Percentiles rank a stretch among this genome's conserved stretches.
Evolutionary conservation across 2,329 filamentous ascomycete species (phyloP).

Genomic region (Ophiostoma pallidulum): DNA sequence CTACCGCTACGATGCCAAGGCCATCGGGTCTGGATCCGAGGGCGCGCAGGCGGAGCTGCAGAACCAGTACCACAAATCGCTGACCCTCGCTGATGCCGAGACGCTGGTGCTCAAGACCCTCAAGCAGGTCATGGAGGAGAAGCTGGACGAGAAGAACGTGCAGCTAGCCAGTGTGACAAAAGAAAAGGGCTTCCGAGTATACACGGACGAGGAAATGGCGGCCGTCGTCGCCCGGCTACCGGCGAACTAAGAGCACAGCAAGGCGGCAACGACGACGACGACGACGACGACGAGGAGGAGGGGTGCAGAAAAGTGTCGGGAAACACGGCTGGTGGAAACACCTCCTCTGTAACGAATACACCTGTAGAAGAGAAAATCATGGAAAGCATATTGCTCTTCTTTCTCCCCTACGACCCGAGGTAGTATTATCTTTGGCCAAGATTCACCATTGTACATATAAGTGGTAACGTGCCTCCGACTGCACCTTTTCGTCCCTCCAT

Average conservation of each 20-base stretch:
- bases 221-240: slow-evolving; percentile 77
- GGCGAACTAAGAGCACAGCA: slow-evolving; percentile 40
- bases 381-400: no score
- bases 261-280: not conserved
- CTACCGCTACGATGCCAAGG: slow-evolving; percentile 98
- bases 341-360: slow-evolving; percentile 6
- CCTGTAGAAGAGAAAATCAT: not conserved
- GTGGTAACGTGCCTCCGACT: no score
- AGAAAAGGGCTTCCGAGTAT: slow-evolving; percentile 97
- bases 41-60: slow-evolving; percentile 96
- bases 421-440: no score
- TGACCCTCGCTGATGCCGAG: slow-evolving; percentile 88
- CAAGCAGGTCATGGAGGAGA: slow-evolving; percentile 99
- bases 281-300: no score
- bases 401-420: no score
- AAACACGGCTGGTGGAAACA: not conserved
- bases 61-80: slow-evolving; percentile 97
- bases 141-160: slow-evolving; percentile 96
- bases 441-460: no score
- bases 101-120: slow-evolving; percentile 92
- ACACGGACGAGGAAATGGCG: slow-evolving; percentile 95
- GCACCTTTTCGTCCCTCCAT: no score
- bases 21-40: slow-evolving; percentile 94
- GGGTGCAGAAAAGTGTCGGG: no score
- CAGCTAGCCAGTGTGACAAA: slow-evolving; percentile 96